Evolutionary conservation across 495 filamentous ascomycete genomes (phyloP).

Genomic region (Xylaria curta): DNA sequence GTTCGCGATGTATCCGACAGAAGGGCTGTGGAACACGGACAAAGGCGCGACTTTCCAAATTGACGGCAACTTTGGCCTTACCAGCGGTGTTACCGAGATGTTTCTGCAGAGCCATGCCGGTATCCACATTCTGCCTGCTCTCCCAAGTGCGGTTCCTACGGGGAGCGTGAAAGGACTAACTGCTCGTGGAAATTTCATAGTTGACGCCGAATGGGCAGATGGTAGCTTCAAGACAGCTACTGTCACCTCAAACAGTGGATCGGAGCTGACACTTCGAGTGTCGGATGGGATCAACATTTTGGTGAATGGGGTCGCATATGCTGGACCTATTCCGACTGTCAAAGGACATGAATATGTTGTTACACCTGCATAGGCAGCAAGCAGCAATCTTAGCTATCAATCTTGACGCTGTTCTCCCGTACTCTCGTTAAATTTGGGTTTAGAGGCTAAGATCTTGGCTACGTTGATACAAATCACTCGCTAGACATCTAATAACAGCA

Average conservation of each 20-base stretch:
- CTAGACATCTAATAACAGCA: too few relatives aligned
- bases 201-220: slow-evolving; percentile 48
- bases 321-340: slow-evolving; percentile 17
- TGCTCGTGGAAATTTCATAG: slow-evolving; percentile 50
- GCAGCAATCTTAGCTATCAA: not conserved
- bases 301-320: slow-evolving; percentile 24
- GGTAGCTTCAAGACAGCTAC: not conserved
- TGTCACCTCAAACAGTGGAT: slow-evolving; percentile 22
- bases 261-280: slow-evolving; percentile 20
- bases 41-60: slow-evolving; percentile 38
- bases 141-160: slow-evolving; percentile 42
- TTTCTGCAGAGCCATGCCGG: slow-evolving; percentile 56
- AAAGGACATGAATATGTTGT: slow-evolving; percentile 21
- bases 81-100: slow-evolving; percentile 57
- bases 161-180: slow-evolving; percentile 47
- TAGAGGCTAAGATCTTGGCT: too few relatives aligned
- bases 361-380: slow-evolving; percentile 13
- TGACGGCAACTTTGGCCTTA: slow-evolving; percentile 49
- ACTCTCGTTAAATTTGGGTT: too few relatives aligned
- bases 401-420: not conserved
- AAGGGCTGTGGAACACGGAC: slow-evolving; percentile 53
- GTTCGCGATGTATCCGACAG: slow-evolving; percentile 48
- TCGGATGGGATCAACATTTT: slow-evolving; percentile 17
- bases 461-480: too few relatives aligned
- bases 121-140: slow-evolving; percentile 52